phyloP scores from a whole-genome alignment of 2,329 filamentous ascomycete species.

The Monosporascus cannonballus region DNA sequence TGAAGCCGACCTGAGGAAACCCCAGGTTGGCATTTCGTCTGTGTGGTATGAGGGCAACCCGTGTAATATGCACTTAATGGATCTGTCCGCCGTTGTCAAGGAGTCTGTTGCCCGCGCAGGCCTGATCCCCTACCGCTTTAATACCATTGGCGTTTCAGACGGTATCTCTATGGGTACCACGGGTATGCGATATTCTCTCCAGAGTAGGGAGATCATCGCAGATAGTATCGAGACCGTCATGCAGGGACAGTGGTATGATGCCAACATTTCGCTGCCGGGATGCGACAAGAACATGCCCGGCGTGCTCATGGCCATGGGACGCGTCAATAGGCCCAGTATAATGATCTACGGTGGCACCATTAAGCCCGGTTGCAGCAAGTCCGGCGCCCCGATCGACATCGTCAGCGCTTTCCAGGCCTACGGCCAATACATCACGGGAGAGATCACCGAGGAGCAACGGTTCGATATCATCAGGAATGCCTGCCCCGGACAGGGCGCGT shows the following conservation, averaged over 20 bases:
- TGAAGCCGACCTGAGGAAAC: conserved; percentile 87
- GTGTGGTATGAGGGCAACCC: conserved; percentile 98
- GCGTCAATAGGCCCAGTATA: conserved; percentile 86
- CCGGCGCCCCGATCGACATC: conserved; percentile 78
- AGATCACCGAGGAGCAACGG: conserved; percentile 85
- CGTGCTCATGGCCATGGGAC: conserved; percentile 87
- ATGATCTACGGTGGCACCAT: conserved; percentile 99
- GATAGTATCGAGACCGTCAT: conserved; percentile 99
- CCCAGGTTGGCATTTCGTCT: conserved; percentile 94
- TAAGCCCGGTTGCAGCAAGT: conserved; percentile 76
- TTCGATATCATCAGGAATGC: conserved; percentile 94
- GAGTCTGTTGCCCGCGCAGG: conserved; percentile 61
- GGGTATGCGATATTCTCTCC: conserved; percentile 92
- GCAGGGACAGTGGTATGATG: conserved; percentile 98
- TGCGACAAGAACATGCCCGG: conserved; percentile 99
- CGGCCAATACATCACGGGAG: conserved; percentile 85
- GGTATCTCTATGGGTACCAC: conserved; percentile 97
- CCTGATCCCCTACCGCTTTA: conserved; percentile 93
- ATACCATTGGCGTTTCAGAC: conserved; percentile 96
- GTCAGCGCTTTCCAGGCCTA: conserved; percentile 98
- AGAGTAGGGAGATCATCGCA: conserved; percentile 93
- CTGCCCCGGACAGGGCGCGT: conserved; percentile 77
- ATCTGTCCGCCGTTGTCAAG: conserved; percentile 72
- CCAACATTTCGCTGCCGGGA: conserved; percentile 90
- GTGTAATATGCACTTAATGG: conserved; percentile 97